These are phyloP conservation scores for Glutinoglossum americanum DNA, from an alignment of 495 filamentous ascomycete species.

Conservation along the genomic window DNA sequence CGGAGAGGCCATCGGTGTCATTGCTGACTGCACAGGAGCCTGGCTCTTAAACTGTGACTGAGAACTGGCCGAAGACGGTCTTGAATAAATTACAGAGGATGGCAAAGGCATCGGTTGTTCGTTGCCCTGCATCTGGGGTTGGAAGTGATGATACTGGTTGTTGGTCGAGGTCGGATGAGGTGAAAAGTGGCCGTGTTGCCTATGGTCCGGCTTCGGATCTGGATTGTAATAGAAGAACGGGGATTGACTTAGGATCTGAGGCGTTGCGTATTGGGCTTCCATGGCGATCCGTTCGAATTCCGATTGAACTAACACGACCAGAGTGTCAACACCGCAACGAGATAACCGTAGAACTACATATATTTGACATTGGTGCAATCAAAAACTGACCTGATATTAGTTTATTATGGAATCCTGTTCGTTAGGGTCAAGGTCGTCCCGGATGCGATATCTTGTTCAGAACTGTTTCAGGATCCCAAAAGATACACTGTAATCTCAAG, in stretches of 20 bases:
- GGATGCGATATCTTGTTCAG: not conserved
- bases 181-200: slow-evolving; percentile 66
- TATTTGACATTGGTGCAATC: not conserved
- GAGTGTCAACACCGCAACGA: not conserved
- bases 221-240: slow-evolving; percentile 85
- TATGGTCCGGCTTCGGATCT: slow-evolving; percentile 48
- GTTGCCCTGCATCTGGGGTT: slow-evolving; percentile 8
- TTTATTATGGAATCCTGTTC: not conserved
- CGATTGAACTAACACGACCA: not conserved
- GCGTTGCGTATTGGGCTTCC: slow-evolving; percentile 32
- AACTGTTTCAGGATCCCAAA: not conserved
- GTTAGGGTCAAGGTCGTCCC: not conserved
- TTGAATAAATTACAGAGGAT: slow-evolving; percentile 41
- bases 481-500: not conserved
- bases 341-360: not conserved
- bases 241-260: slow-evolving; percentile 47
- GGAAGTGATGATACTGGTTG: slow-evolving; percentile 15
- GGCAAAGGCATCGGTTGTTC: slow-evolving; percentile 5
- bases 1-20: slow-evolving; percentile 51
- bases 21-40: slow-evolving; percentile 15
- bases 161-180: slow-evolving; percentile 34
- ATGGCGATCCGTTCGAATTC: slow-evolving; percentile 18
- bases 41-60: slow-evolving; percentile 31
- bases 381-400: not conserved
- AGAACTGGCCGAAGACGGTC: slow-evolving; percentile 40